Percentiles rank a stretch among this genome's conserved stretches.
phyloP scores from a whole-genome alignment of 129 eudicot species.

The Chrysanthemum seticuspe region DNA sequence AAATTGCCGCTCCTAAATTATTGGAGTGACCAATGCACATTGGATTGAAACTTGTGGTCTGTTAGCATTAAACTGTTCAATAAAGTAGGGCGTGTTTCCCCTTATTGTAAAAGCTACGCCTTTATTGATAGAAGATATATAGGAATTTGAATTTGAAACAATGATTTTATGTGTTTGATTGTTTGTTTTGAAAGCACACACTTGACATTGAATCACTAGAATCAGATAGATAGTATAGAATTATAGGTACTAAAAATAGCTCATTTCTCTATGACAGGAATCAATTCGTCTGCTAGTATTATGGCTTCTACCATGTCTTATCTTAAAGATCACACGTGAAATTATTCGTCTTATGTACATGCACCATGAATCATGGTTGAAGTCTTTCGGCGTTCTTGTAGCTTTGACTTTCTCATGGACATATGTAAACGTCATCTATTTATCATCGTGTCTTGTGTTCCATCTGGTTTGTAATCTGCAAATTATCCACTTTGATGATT shows the following conservation, averaged over 20 bases:
- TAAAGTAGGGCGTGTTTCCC: too few species aligned
- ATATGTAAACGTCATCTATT: slow-evolving; percentile 47
- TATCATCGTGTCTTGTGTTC: slow-evolving; percentile 70
- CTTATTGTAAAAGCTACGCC: too few species aligned
- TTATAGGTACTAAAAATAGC: background rate
- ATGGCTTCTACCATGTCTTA: slow-evolving; percentile 69
- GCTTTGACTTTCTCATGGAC: slow-evolving; percentile 64
- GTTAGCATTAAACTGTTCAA: background rate
- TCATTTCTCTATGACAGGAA: slow-evolving; percentile 37
- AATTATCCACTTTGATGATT: slow-evolving; percentile 81
- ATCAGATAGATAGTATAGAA: background rate
- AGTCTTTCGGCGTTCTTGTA: slow-evolving; percentile 36
- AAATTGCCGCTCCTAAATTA: background rate
- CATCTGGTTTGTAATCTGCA: slow-evolving; percentile 71
- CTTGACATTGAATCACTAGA: background rate
- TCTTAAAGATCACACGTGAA: slow-evolving; percentile 68
- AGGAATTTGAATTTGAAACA: background rate
- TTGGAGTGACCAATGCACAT: background rate
- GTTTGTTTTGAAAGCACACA: too few species aligned
- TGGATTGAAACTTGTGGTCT: background rate
- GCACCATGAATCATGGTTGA: slow-evolving; percentile 64
- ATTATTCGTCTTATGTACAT: slow-evolving; percentile 44
- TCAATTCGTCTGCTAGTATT: slow-evolving; percentile 49
- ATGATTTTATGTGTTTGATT: background rate
- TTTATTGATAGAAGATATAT: too few species aligned